Conservation (phyloP, 441 rosid genomes). For the Bruguiera hainesii region DNA sequence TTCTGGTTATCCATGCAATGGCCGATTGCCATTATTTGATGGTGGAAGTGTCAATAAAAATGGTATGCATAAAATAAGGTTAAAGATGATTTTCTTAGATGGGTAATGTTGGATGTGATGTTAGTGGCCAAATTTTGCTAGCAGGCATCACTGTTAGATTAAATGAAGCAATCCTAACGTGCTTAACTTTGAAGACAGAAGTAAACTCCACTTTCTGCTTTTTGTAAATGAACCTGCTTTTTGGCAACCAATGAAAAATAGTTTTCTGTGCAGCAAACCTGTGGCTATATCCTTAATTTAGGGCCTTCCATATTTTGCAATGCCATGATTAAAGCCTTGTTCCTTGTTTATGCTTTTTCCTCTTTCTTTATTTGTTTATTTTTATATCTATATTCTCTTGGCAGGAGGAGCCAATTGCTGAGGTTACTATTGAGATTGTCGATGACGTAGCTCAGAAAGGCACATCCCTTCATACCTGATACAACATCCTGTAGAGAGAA, state of each 20-base stretch:
- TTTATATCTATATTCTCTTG: slow-evolving; percentile 14
- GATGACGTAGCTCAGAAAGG: slow-evolving; percentile 51
- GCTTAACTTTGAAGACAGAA: not conserved
- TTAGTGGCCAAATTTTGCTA: no score
- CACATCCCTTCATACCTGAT: slow-evolving; percentile 45
- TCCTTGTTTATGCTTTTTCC: not conserved
- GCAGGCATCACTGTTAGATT: not conserved
- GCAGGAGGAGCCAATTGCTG: slow-evolving; percentile 49
- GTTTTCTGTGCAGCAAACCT: not conserved
- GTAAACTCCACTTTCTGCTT: no score
- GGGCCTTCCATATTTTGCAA: not conserved
- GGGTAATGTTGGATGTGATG: no score
- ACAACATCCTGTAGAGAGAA: slow-evolving; percentile 4
- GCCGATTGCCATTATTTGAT: not conserved
- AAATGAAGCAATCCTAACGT: not conserved
- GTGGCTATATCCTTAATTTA: not conserved
- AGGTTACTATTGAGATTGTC: slow-evolving; percentile 44
- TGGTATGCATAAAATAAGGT: not conserved
- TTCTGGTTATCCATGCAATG: not conserved
- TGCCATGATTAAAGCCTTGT: no score
- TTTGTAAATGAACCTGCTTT: no score
- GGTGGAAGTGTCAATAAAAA: not conserved
- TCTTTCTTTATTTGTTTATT: slow-evolving; percentile 1
- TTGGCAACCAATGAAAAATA: no score
- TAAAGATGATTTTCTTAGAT: not conserved